Base-by-base conservation (phyloP, 2,329 filamentous ascomycete genomes). In the Penicillium sp. region DNA sequence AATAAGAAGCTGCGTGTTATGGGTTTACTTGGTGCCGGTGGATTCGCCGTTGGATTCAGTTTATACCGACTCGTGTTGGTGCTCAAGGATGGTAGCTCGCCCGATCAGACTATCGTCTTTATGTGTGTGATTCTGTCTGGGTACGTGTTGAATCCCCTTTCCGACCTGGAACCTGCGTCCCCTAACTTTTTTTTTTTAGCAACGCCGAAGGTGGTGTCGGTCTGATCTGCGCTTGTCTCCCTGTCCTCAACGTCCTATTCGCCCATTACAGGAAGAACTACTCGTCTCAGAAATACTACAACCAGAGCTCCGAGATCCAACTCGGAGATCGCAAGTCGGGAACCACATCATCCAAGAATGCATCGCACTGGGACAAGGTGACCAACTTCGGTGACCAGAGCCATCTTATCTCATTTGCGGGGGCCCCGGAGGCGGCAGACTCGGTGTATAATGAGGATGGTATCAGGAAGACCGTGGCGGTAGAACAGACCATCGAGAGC, bases 1-100 rank as follows among this genome's bases (percentile, higher is more conserved):
- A 68, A 62, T 37, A 67, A 67, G 46, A 74, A 73, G 52, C 46
- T 74, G 10, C 68, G 69, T 4, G 69, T 75, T 2, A 66, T 71
- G 12, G 70, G 67, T 10, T 59, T 74, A 24, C 61, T 75, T 10
- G 61, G 71, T 1, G 71, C 69, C 0, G 72, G 72, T 40, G 72
- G 72, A 6, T 54, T 75, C 8, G 72, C 72, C 4, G 71, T 68
- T 0, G 67, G 61, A 1, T 73, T 71, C 49, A 72, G 69, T 64
- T 43, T 73, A n/a, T 70, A 72, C 45, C 69, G 72, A 4, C 50
- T 75, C 21, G 54, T 72, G 1, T 56, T 74, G 32, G 71, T 75
- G 20, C 13, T 71, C 15, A 45, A 55, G 12, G 60, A 70, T 7
- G 70, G 70, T 1, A 56, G 49, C 12, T 65, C 68, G 0, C n/a